Base-by-base conservation (phyloP, 202 grass and related monocot genomes). In the Eragrostis tef region DNA sequence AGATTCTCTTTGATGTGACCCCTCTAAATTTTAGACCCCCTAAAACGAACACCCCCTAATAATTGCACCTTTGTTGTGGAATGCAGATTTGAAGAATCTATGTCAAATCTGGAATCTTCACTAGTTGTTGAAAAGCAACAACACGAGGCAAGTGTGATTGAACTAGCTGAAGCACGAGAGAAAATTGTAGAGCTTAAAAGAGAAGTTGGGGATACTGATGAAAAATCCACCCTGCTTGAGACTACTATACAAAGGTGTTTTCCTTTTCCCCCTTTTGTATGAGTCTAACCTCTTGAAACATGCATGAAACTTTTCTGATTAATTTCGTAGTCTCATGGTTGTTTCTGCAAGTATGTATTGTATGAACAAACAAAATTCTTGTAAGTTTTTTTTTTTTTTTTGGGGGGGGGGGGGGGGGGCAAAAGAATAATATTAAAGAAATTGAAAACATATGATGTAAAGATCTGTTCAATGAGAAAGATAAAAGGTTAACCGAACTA, bases 11-110 rank as follows among this genome's bases (percentile, higher is more conserved):
- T n/a, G n/a, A n/a, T n/a, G n/a, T n/a, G n/a, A n/a, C n/a, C n/a
- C n/a, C n/a, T n/a, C n/a, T n/a, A n/a, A n/a, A n/a, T n/a, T n/a
- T n/a, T n/a, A n/a, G n/a, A n/a, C n/a, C n/a, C n/a, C n/a, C n/a
- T n/a, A n/a, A n/a, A n/a, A n/a, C n/a, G n/a, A n/a, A n/a, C n/a
- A n/a, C n/a, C n/a, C n/a, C n/a, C n/a, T n/a, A 65, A 83, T 82
- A 73, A 25, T 78, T 56, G 31, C 22, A 16, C 31, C 53, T 83
- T 83, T 66, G n/a, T 77, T 77, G 15, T 64, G 21, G 50, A 44
- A 82, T 72, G 36, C 75, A 93, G 91, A 82, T 87, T 88, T 11
- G 82, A 93, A 83, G 88, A 88, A 71, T 63, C 77, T 47, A 60
- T 79, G 11, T 29, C 63, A 83, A 68, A 79, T 74, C 36, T 89